phyloP scores from a whole-genome alignment of 148 eudicot genomes.

The Polygonum aviculare region DNA sequence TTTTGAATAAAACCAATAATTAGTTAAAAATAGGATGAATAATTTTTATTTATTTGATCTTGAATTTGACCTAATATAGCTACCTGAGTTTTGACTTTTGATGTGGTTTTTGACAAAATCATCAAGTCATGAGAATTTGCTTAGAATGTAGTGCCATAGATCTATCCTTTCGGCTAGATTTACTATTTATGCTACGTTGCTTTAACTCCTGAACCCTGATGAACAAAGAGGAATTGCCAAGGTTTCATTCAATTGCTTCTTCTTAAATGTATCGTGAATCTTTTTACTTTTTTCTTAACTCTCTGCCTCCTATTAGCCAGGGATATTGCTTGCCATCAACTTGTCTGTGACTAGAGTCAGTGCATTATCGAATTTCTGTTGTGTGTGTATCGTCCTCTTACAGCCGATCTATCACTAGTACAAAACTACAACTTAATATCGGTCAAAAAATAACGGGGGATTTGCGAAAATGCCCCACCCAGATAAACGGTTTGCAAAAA shows the following conservation, averaged over 20 bases:
- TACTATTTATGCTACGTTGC: background rate
- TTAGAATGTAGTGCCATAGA: background rate
- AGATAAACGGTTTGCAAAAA: too few relatives aligned
- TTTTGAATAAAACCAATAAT: too few relatives aligned
- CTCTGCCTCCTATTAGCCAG: background rate
- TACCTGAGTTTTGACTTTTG: background rate
- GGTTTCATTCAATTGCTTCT: too few relatives aligned
- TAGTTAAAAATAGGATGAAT: too few relatives aligned
- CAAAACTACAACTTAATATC: too few relatives aligned
- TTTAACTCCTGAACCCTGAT: background rate
- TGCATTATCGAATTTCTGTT: background rate
- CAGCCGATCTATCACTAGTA: conserved; percentile 58
- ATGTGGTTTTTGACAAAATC: background rate
- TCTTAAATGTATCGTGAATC: too few relatives aligned
- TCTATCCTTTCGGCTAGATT: background rate
- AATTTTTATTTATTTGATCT: too few relatives aligned
- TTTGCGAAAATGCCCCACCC: too few relatives aligned
- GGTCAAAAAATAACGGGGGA: too few relatives aligned
- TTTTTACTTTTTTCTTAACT: too few relatives aligned
- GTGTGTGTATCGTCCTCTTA: conserved; percentile 7
- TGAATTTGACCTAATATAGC: background rate
- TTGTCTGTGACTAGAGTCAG: background rate
- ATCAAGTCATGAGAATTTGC: background rate
- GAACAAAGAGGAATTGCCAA: too few relatives aligned
- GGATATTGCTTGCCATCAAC: background rate